Evolutionary conservation across 768 basidiomycete genomes (phyloP), one percentile per base, ranked within the genome.

Genomic region (Mycena alexandri): DNA sequence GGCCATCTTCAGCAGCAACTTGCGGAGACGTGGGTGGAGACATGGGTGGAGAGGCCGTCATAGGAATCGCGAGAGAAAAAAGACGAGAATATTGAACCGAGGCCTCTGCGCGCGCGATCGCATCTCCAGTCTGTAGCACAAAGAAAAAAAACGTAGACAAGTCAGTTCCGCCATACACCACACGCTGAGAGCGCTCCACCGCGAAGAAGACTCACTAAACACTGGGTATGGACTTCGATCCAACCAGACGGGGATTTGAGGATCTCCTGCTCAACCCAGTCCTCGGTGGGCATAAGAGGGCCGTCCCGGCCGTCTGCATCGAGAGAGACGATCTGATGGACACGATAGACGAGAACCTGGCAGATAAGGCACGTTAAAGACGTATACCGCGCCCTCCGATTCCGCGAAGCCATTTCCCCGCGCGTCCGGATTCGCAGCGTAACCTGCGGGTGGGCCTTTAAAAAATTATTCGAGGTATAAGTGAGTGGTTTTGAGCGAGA

Each of bases 201-300:
- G 14, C 51, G 25, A 34, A 51, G 55, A 48, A 46, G 63, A 86
- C 93, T 85, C 79, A 94, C 93, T 78, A 92, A 74, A 73, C 89
- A 90, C 57, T 83, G 81, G 59, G 83, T 84, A 73, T 89, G 83
- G 21, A 93, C 85, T 72, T 93, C 89, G 67, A 94, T 84, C 91
- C 91, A 93, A 13, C 93, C 93, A 59, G 75, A 87, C 38, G 82
- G 77, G 70, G 89, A 90, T 77, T 87, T 87, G 78, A 94, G 81
- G 56, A 88, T 80, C 73, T 92, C 91, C 55, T 86, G 84, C 79
- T 94, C 93, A 8, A 88, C 88, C 90, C 91, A 93, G 50, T 92
- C 91, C 58, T 90, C 88, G 1, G 87, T 87, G 17, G 93, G 91
- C 54, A 93, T 79, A 17, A 93, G 78, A 4, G 89, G 86, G 10